These are phyloP conservation scores for Diplodia mutila DNA, from an alignment of 2,329 filamentous ascomycete genomes.

Conservation along the genomic window DNA sequence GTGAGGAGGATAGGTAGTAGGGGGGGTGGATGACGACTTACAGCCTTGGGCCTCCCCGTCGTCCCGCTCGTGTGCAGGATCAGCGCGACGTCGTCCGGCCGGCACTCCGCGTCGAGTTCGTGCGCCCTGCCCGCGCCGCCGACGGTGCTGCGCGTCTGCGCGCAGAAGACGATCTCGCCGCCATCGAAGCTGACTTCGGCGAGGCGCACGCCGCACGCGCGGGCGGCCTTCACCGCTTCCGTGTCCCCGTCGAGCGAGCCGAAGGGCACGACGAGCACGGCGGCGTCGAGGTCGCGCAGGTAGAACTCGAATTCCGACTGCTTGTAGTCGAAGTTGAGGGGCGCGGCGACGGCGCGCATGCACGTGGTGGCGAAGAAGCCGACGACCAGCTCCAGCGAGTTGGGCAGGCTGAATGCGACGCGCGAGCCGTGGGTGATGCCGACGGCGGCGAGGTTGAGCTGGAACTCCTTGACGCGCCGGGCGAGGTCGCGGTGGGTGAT, in stretches of 20 bases:
- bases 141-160: conserved; percentile 69
- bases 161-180: conserved; percentile 66
- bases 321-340: conserved; percentile 78
- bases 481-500: neutral
- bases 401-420: conserved; percentile 64
- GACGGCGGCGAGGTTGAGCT: conserved; percentile 54
- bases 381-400: conserved; percentile 70
- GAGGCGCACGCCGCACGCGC: conserved; percentile 72
- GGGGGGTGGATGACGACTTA: too few species aligned
- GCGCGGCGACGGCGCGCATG: conserved; percentile 75
- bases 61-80: conserved; percentile 79
- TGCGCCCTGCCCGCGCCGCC: conserved; percentile 52
- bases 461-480: conserved; percentile 28
- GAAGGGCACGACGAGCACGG: conserved; percentile 69
- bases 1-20: too few species aligned
- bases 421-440: conserved; percentile 50
- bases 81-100: conserved; percentile 72
- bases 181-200: conserved; percentile 77
- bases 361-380: conserved; percentile 74
- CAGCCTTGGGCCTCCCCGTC: conserved; percentile 75
- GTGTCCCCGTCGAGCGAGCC: conserved; percentile 65
- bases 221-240: conserved; percentile 70
- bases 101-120: conserved; percentile 51
- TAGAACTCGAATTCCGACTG: conserved; percentile 85
- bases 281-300: conserved; percentile 76